Evolutionary conservation across 768 basidiomycete species (phyloP), one percentile per base, ranked within the genome.

Genomic region (Lactarius sp.): DNA sequence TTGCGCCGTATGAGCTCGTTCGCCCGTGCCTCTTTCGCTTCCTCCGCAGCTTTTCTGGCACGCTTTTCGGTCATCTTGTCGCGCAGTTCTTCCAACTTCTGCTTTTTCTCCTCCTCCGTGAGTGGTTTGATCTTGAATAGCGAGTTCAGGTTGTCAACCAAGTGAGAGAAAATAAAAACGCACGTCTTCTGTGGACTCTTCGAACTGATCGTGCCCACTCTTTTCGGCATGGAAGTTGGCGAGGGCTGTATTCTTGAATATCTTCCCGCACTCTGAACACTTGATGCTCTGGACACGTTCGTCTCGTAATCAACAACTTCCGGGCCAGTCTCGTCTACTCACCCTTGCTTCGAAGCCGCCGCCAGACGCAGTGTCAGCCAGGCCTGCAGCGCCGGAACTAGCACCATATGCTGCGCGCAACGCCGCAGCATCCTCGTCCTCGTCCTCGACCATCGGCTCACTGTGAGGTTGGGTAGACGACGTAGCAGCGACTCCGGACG

Each of bases 191-290:
- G 86, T 91, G 1, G 90, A 94, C 71, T 98, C 96, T 72, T 97
- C 95, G 66, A 98, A 98, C 68, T 94, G 87, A 74, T 93, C 87
- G 72, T 99, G 96, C 0, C 96, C 96, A 68, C 86, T 91, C 78
- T 94, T 94, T 75, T 95, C 93, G 0, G 94, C 95, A 70, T 97
- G 95, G 74, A 85, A 96, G 68, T 92, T 91, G 14, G 92, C 95
- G 16, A 96, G 78, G 2, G 90, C 91, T 0, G 90, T 88, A 69
- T 92, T 94, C 70, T 79, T 78, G 80, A 97, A 97, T 27, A 85
- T 79, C 77, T 97, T 97, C 64, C 87, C 84, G 73, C 94, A 96
- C 70, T 88, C 74, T 6, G 85, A 81, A 71, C 92, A 94, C 75
- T 86, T 90, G 77, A 94, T 90, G 71, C 88, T 92, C 88, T 91